Percentiles rank a stretch among this genome's conserved stretches.
These are phyloP conservation scores for Hypoxylon fuscum DNA, from an alignment of 495 filamentous ascomycete genomes.

Conservation along the genomic window DNA sequence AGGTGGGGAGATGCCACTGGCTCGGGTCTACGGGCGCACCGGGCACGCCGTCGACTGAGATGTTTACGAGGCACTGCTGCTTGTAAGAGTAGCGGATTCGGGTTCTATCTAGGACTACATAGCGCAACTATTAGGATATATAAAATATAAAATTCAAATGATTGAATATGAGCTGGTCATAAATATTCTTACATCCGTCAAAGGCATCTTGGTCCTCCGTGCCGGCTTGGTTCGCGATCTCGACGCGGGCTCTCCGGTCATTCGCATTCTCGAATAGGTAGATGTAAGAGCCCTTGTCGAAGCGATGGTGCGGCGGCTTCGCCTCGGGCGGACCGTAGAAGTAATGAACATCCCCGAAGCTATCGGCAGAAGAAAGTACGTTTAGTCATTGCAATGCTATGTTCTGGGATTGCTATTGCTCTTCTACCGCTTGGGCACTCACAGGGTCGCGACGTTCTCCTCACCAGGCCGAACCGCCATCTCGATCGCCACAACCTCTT, in stretches of 20 bases:
- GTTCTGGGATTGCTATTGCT: neutral
- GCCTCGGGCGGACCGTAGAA: conserved; percentile 78
- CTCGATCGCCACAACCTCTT: conserved; percentile 29
- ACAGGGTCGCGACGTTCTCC: conserved; percentile 82
- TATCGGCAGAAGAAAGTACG: conserved; percentile 45
- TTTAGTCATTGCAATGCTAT: conserved; percentile 27
- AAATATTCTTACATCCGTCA: conserved; percentile 70
- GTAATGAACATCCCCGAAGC: conserved; percentile 90
- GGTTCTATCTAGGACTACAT: conserved; percentile 68
- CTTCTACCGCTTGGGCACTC: conserved; percentile 50
- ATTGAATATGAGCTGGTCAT: neutral
- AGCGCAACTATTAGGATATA: conserved; percentile 10
- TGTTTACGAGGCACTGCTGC: conserved; percentile 77
- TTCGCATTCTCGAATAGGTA: conserved; percentile 83
- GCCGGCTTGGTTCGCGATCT: conserved; percentile 88
- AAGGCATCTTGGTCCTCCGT: conserved; percentile 91
- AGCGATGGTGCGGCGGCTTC: conserved; percentile 81
- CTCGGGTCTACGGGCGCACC: conserved; percentile 48
- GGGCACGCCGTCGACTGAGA: conserved; percentile 71
- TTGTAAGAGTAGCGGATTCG: conserved; percentile 77
- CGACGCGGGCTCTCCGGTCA: conserved; percentile 73
- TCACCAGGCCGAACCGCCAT: conserved; percentile 86
- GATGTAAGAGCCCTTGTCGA: conserved; percentile 88
- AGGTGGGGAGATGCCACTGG: conserved; percentile 82
- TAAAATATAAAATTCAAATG: too few relatives aligned